These are phyloP conservation scores for Petrea volubilis DNA, from an alignment of 257 asterid genomes.

Conservation along the genomic window DNA sequence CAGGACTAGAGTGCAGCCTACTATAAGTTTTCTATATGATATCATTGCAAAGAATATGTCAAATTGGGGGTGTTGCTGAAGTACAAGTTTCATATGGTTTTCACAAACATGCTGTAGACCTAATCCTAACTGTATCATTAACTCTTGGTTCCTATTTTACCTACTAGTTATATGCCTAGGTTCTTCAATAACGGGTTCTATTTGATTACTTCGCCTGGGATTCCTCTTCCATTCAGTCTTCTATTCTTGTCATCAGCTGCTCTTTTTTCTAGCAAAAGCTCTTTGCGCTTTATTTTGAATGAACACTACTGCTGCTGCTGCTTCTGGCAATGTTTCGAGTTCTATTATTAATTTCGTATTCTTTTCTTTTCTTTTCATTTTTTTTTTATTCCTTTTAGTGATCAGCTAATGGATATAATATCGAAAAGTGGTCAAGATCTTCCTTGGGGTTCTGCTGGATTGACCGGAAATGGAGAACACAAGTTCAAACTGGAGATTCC, in stretches of 20 bases:
- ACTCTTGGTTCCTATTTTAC: neutral
- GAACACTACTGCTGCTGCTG: neutral
- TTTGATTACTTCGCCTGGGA: neutral
- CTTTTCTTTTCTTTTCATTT: neutral
- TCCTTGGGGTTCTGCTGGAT: conserved; percentile 3
- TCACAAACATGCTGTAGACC: neutral
- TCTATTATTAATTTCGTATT: neutral
- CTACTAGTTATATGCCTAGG: neutral
- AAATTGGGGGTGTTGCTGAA: neutral
- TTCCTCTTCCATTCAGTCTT: neutral
- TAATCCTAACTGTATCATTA: neutral
- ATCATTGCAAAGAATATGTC: too few species aligned
- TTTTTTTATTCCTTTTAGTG: conserved; percentile 7
- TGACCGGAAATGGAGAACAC: neutral
- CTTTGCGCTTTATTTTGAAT: neutral
- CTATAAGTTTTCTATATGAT: neutral
- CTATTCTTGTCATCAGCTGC: neutral
- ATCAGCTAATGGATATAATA: conserved; percentile 8
- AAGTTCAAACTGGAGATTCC: neutral
- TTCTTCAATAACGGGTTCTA: neutral
- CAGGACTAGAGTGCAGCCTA: neutral
- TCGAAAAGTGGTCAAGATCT: neutral
- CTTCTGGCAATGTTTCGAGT: neutral
- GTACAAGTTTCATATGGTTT: neutral
- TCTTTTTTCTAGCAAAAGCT: neutral